These are phyloP conservation scores for Boletus edulis DNA, from an alignment of 768 basidiomycete genomes.

Conservation along the genomic window DNA sequence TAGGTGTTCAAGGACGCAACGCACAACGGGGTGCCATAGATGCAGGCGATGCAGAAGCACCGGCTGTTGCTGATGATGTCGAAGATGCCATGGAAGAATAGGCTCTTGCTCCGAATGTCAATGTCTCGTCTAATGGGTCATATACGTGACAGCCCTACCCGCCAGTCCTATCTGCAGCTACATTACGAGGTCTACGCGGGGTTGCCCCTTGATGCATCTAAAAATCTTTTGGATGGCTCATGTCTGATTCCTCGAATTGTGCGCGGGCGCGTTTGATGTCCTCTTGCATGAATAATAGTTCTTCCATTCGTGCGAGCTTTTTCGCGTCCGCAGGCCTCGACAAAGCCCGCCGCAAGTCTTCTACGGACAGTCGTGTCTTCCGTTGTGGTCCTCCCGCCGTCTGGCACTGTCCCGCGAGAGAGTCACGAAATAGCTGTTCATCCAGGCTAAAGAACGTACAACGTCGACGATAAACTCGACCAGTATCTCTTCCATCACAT, in stretches of 20 bases:
- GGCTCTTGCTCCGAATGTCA: constrained; percentile 10
- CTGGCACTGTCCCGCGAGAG: constrained; percentile 53
- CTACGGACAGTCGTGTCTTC: constrained; percentile 76
- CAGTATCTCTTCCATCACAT: constrained; percentile 91
- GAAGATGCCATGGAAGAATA: constrained; percentile 70
- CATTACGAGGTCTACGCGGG: neutral
- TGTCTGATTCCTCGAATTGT: constrained; percentile 64
- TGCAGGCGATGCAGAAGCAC: constrained; percentile 21
- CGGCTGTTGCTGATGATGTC: constrained; percentile 31
- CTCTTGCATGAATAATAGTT: constrained; percentile 89
- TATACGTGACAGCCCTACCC: neutral
- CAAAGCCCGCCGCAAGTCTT: constrained; percentile 78
- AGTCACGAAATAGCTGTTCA: constrained; percentile 1
- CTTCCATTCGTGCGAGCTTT: constrained; percentile 90
- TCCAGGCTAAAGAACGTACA: constrained; percentile 46
- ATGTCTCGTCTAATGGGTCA: neutral
- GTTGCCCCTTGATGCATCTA: constrained; percentile 19
- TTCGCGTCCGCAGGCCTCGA: constrained; percentile 87
- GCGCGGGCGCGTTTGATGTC: constrained; percentile 87
- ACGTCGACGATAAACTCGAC: constrained; percentile 89
- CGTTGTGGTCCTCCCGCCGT: constrained; percentile 67
- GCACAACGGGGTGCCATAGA: constrained; percentile 27
- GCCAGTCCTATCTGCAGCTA: neutral
- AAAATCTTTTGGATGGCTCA: constrained; percentile 46
- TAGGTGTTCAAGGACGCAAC: constrained; percentile 57